phyloP scores from a whole-genome alignment of 768 basidiomycete genomes.

The Pulveroboletus sp. region DNA sequence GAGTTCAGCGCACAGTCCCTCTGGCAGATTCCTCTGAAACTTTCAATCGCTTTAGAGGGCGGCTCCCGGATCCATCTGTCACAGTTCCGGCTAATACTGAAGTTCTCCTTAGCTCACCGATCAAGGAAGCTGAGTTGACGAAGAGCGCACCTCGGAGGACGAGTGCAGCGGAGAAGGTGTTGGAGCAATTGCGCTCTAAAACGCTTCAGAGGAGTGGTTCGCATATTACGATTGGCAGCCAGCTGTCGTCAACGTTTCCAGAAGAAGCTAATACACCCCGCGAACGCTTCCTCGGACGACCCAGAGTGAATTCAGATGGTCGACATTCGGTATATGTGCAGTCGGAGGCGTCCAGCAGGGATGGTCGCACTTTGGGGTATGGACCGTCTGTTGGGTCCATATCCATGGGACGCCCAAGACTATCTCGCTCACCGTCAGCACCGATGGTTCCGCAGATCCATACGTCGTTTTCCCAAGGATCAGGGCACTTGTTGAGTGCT shows the following conservation, averaged over 20 bases:
- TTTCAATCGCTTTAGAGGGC: constrained; percentile 19
- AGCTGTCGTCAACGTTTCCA: constrained; percentile 12
- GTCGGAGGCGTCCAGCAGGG: constrained; percentile 21
- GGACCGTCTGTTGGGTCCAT: constrained; percentile 23
- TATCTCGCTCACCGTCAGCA: constrained; percentile 57
- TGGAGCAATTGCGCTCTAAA: constrained; percentile 61
- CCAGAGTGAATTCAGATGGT: constrained; percentile 29
- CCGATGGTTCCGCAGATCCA: constrained; percentile 38
- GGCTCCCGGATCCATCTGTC: constrained; percentile 19
- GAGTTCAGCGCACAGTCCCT: constrained; percentile 8
- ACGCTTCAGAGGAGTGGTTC: constrained; percentile 48
- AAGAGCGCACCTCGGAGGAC: constrained; percentile 41
- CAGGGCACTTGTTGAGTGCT: constrained; percentile 18
- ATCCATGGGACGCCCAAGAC: constrained; percentile 44
- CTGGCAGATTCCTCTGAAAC: constrained; percentile 12
- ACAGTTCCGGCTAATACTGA: constrained; percentile 19
- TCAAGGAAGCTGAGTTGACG: constrained; percentile 34
- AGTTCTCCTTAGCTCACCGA: constrained; percentile 24
- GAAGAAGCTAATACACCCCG: constrained; percentile 14
- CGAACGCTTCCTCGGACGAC: constrained; percentile 22
- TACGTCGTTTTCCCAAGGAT: constrained; percentile 23
- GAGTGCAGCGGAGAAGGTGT: constrained; percentile 66
- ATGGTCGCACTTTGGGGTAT: constrained; percentile 22
- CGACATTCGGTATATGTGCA: constrained; percentile 22
- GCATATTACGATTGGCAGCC: constrained; percentile 12